These are phyloP conservation scores for Candida namnaoensis DNA, from an alignment of 805 yeast genomes.

Conservation along the genomic window DNA sequence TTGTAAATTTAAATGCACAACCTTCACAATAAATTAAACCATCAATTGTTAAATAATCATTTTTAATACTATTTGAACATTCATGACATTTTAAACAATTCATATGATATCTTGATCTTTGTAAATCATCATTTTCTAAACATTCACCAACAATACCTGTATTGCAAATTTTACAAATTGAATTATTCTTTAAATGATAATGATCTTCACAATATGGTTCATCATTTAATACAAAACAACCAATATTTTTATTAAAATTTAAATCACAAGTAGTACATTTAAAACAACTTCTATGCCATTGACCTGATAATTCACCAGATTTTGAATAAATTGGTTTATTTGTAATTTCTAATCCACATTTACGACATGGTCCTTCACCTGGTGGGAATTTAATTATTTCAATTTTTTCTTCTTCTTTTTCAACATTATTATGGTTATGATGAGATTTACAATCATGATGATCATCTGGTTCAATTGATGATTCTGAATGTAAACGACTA, in stretches of 20 bases:
- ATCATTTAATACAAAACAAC: conserved; percentile 73
- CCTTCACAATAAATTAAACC: conserved; percentile 43
- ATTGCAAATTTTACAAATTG: conserved; percentile 65
- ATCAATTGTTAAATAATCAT: conserved; percentile 48
- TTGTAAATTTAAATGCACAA: conserved; percentile 10
- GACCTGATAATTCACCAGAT: conserved; percentile 75
- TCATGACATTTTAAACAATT: conserved; percentile 61
- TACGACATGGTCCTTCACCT: conserved; percentile 78
- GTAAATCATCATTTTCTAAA: conserved; percentile 55
- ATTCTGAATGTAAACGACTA: not conserved
- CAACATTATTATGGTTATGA: not conserved
- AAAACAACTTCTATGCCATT: conserved; percentile 91
- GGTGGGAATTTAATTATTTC: conserved; percentile 28
- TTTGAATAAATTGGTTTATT: conserved; percentile 76
- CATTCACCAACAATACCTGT: conserved; percentile 86
- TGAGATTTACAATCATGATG: not conserved
- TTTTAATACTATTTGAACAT: conserved; percentile 42
- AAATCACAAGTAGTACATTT: conserved; percentile 57
- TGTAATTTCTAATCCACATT: conserved; percentile 47
- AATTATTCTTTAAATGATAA: conserved; percentile 65
- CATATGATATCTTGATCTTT: conserved; percentile 62
- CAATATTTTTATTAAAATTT: conserved; percentile 48
- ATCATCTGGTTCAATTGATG: not conserved
- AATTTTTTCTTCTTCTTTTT: not conserved
- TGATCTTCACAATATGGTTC: conserved; percentile 76